A percentile compares a stretch with the other conserved stretches of the same genome.
Evolutionary conservation across 371 early-diverging fungal species (phyloP).

Genomic region (Chytridium lagenaria): DNA sequence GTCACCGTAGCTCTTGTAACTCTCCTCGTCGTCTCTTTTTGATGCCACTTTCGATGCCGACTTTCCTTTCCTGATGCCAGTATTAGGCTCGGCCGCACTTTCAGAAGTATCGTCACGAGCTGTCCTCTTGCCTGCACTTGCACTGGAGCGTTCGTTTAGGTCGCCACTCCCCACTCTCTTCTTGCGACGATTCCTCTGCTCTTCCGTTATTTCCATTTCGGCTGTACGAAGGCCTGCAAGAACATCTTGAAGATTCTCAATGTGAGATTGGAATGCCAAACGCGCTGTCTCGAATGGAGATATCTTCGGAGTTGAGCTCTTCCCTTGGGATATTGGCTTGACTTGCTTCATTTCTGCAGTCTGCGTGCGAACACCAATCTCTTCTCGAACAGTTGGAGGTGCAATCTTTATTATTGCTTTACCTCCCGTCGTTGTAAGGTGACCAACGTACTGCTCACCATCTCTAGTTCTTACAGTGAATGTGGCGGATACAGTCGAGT

Average conservation of each 20-base stretch:
- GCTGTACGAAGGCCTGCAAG: slow-evolving; percentile 57
- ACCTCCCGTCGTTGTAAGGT: slow-evolving; percentile 53
- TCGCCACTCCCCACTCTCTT: slow-evolving; percentile 15
- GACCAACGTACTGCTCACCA: slow-evolving; percentile 60
- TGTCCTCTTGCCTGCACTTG: not conserved
- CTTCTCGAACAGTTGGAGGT: slow-evolving; percentile 40
- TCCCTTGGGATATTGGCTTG: slow-evolving; percentile 11
- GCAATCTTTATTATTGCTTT: slow-evolving; percentile 62
- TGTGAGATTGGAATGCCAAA: slow-evolving; percentile 46
- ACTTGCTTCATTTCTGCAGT: slow-evolving; percentile 38
- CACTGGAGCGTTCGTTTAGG: not conserved
- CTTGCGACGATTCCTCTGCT: slow-evolving; percentile 24
- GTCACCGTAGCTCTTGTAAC: not conserved
- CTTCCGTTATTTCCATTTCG: slow-evolving; percentile 45
- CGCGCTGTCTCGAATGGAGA: slow-evolving; percentile 39
- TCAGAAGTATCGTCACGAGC: not conserved
- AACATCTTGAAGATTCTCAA: slow-evolving; percentile 57
- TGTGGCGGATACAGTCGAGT: slow-evolving; percentile 43
- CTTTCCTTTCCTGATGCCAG: not conserved
- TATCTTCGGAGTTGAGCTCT: slow-evolving; percentile 19
- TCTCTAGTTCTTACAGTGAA: slow-evolving; percentile 54
- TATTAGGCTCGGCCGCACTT: not conserved
- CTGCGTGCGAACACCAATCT: slow-evolving; percentile 18
- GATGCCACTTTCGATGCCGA: not conserved
- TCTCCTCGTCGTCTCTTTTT: not conserved